A percentile compares a stretch with the other conserved stretches of the same genome.
Evolutionary conservation across 768 basidiomycete genomes (phyloP).

Genomic region (Leucocoprinus leucothites): DNA sequence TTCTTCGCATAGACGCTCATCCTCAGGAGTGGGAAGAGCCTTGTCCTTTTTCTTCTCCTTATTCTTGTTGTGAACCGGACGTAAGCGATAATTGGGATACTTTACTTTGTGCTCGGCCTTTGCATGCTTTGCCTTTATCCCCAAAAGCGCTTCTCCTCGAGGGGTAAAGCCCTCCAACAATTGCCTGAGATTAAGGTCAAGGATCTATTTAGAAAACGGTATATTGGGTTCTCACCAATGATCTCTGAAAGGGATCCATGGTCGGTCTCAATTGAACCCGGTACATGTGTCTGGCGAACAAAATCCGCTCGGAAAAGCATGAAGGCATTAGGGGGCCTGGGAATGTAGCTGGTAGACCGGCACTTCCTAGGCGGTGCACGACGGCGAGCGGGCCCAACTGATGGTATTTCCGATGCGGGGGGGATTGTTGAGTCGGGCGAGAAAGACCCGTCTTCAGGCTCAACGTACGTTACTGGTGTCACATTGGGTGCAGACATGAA

Average conservation of each 20-base stretch:
- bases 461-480: conserved; percentile 23
- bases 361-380: conserved; percentile 56
- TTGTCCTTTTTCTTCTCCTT: conserved; percentile 39
- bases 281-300: conserved; percentile 76
- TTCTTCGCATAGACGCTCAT: conserved; percentile 65
- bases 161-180: conserved; percentile 71
- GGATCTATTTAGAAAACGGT: background rate
- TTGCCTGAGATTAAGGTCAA: conserved; percentile 42
- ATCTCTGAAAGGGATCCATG: conserved; percentile 75
- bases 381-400: conserved; percentile 19
- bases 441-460: conserved; percentile 15
- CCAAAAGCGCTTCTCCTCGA: conserved; percentile 71
- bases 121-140: conserved; percentile 65
- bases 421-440: conserved; percentile 17
- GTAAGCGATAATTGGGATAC: conserved; percentile 66
- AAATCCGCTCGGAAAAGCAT: conserved; percentile 85
- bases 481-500: conserved; percentile 28
- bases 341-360: conserved; percentile 62
- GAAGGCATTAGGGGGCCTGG: conserved; percentile 82
- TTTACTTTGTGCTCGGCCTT: conserved; percentile 68
- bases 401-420: conserved; percentile 17
- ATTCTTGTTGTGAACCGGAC: conserved; percentile 52
- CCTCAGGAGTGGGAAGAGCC: conserved; percentile 39
- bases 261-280: conserved; percentile 74
- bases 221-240: conserved; percentile 43